These are phyloP conservation scores for Colletotrichum cereale DNA, from an alignment of 2,329 filamentous ascomycete species.

Conservation along the genomic window DNA sequence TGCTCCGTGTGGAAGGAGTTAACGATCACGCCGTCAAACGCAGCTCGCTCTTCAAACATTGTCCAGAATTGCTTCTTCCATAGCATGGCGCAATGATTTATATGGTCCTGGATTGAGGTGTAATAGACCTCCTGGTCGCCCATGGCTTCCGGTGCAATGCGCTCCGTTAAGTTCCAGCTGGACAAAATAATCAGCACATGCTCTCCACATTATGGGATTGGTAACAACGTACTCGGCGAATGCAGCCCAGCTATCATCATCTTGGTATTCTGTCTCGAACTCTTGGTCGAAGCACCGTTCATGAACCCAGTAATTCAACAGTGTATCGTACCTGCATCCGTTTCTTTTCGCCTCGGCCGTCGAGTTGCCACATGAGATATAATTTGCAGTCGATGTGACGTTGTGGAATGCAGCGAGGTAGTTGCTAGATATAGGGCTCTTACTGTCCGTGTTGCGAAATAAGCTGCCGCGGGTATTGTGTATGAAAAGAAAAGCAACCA, in stretches of 20 bases:
- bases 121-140: conserved; percentile 43
- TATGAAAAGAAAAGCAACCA: conserved; percentile 34
- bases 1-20: conserved; percentile 45
- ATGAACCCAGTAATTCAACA: conserved; percentile 46
- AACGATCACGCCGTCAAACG: conserved; percentile 43
- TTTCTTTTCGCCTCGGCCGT: conserved; percentile 36
- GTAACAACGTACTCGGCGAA: conserved; percentile 25
- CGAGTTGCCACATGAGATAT: conserved; percentile 43
- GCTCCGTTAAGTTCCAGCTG: conserved; percentile 42
- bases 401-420: conserved; percentile 35
- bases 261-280: conserved; percentile 45
- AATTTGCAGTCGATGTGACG: conserved; percentile 41
- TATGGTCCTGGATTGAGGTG: conserved; percentile 43
- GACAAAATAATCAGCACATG: background rate
- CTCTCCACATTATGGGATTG: no score
- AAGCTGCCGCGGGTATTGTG: background rate
- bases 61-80: conserved; percentile 47
- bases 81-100: conserved; percentile 46
- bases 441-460: background rate
- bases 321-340: conserved; percentile 44
- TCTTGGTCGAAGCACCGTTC: conserved; percentile 43
- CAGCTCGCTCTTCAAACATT: conserved; percentile 42
- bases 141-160: conserved; percentile 42
- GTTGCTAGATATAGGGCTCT: background rate
- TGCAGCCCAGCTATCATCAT: conserved; percentile 44